Base-by-base conservation (phyloP, 2,329 filamentous ascomycete species). In the Exophiala aquamarina region DNA sequence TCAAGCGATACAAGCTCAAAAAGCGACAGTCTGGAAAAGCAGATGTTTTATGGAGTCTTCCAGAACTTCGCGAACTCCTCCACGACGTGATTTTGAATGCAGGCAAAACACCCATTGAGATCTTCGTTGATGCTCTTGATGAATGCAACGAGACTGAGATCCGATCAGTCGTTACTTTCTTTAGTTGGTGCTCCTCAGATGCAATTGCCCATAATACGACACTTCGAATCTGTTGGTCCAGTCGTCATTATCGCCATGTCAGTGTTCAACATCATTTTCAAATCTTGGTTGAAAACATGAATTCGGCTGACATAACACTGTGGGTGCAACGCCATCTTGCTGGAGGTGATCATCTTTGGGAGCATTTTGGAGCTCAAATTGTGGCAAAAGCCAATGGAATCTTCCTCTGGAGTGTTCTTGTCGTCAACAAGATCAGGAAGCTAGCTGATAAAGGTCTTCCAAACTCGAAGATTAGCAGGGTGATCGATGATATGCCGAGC, bases 351-450 rank as follows among this genome's bases (percentile, higher is more conserved):
- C 23, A 26, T 26, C 23, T 26, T 6, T 11, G 6, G 11, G 23
- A 26, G 23, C 23, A 26, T 26, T 26, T 26, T 11, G 23, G 11
- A 26, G 6, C 6, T 6, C 23, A 26, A 11, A 11, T 26, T 26
- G 23, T 26, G 23, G 23, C 23, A 6, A 26, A 26, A 26, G 23
- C 23, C 23, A 26, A 26, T 11, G 60, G 18, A 0, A 59, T 76
- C 4, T 74, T 75, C 39, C 56, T 75, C 46, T 76, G 73, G 70
- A 66, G 70, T 2, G 64, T 72, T 1, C 54, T 74, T 0, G 71
- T 74, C 2, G 63, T 75, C 1, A 47, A 63, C 4, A 73, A 75
- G 3, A 57, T 78, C 1, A 73, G 75, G 38, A 66, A 66, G 35
- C 69, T 71, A 45, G 65, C 58, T 41, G 59, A 59, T 9, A 26